Conservation (phyloP, 352 stramenopile species). For the Phytophthora fragariae region DNA sequence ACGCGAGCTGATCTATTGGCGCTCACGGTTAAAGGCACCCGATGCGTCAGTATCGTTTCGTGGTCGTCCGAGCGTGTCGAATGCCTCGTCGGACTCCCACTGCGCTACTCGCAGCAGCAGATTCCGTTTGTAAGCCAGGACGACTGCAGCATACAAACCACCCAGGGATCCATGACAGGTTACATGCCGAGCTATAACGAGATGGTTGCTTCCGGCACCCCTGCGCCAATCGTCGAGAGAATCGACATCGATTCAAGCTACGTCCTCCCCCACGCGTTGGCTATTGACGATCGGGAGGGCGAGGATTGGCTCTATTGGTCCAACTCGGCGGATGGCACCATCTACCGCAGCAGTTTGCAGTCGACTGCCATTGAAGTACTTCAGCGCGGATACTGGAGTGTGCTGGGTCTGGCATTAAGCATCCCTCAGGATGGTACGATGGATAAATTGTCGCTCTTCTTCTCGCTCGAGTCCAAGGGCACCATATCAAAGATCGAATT, state of each 20-base stretch:
- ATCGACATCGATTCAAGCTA: slow-evolving; percentile 46
- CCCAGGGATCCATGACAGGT: slow-evolving; percentile 55
- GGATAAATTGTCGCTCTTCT: slow-evolving; percentile 45
- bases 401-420: slow-evolving; percentile 52
- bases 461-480: slow-evolving; percentile 67
- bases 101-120: slow-evolving; percentile 29
- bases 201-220: slow-evolving; percentile 54
- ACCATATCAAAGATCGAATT: slow-evolving; percentile 45
- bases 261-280: slow-evolving; percentile 60
- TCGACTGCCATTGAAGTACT: slow-evolving; percentile 55
- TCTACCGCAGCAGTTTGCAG: slow-evolving; percentile 68
- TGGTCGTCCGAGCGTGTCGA: slow-evolving; percentile 57
- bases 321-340: slow-evolving; percentile 66
- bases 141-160: slow-evolving; percentile 66
- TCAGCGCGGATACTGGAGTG: slow-evolving; percentile 54
- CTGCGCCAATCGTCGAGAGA: slow-evolving; percentile 58
- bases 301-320: slow-evolving; percentile 74
- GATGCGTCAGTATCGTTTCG: slow-evolving; percentile 51
- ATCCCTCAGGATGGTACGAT: background rate
- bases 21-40: slow-evolving; percentile 49
- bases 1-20: slow-evolving; percentile 39
- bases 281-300: slow-evolving; percentile 42
- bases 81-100: slow-evolving; percentile 63
- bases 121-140: slow-evolving; percentile 30
- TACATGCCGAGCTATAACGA: slow-evolving; percentile 54